phyloP scores from a whole-genome alignment of 23 red algal genomes.

The Rhodosorus marinus region DNA sequence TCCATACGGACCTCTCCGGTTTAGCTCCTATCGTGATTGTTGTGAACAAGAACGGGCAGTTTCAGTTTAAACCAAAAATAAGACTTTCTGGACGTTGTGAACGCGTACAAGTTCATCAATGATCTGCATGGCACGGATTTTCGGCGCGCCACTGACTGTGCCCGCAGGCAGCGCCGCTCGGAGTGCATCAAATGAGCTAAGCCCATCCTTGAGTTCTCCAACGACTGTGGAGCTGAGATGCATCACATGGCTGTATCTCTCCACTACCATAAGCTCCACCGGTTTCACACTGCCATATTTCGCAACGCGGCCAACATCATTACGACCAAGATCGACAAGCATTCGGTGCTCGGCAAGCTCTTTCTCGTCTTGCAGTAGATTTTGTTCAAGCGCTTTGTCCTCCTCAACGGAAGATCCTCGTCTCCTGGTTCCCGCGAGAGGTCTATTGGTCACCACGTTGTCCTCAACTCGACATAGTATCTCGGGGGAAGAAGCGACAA shows the following conservation, averaged over 20 bases:
- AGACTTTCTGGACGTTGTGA: too few relatives aligned
- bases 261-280: slow-evolving; percentile 67
- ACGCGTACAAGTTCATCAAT: slow-evolving; percentile 89
- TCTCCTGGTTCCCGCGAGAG: slow-evolving; percentile 78
- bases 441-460: slow-evolving; percentile 73
- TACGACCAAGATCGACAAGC: slow-evolving; percentile 97
- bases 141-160: slow-evolving; percentile 87
- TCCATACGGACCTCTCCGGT: slow-evolving; percentile 86
- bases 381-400: slow-evolving; percentile 48
- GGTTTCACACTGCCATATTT: slow-evolving; percentile 70
- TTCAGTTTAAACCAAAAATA: too few relatives aligned
- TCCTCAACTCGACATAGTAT: slow-evolving; percentile 61
- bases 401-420: slow-evolving; percentile 62
- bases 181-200: slow-evolving; percentile 88
- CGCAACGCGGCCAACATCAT: slow-evolving; percentile 81
- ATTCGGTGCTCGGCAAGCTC: slow-evolving; percentile 90
- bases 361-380: slow-evolving; percentile 79
- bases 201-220: slow-evolving; percentile 45
- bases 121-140: slow-evolving; percentile 95
- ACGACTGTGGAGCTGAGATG: slow-evolving; percentile 81
- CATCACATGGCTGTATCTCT: slow-evolving; percentile 96
- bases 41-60: too few relatives aligned
- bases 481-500: slow-evolving; percentile 93
- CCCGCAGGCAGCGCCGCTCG: slow-evolving; percentile 79
- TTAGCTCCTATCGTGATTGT: too few relatives aligned